Base-by-base conservation (phyloP, 2,329 filamentous ascomycete genomes). In the Ramichloridium luteum region DNA sequence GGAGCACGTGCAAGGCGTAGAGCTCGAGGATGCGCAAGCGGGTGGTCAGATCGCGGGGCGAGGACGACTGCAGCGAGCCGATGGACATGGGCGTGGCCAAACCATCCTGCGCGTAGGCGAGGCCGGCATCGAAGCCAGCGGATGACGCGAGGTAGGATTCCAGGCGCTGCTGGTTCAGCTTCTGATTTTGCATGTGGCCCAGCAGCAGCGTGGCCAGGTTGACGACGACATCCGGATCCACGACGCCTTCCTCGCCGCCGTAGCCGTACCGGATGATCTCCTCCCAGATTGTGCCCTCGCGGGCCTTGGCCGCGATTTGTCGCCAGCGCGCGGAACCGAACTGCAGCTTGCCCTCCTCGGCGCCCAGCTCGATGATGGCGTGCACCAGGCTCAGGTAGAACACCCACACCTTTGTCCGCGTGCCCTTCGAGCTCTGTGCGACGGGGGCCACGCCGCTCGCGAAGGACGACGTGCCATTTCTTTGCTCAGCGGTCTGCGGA, bases 401-500 rank as follows among this genome's bases (percentile, higher is more conserved):
- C 57, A 85, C 93, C 90, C 90, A 98, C 41, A 96, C 80, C 59
- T 96, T 98, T 56, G 93, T 80, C 43, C 86, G 70, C 35, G 83
- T 90, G 17, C 77, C 80, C 44, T 80, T 74, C 25, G 81, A 86
- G 32, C 84, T 84, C 41, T 70, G 73, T 32, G 82, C 78, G 32
- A 94, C 75, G 4, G 85, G 83, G 16, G 84, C 79, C 61, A 47
- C 36, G 13, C 32, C 35, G 11, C 16, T 22, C 4, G 28, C 31
- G 15, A 13, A 26, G n/a, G 8, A 8, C 20, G 20, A 23, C n/a
- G n/a, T n/a, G 20, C 20, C 20, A n/a, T 23, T 23, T n/a, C 8
- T 8, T n/a, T 23, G 20, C n/a, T n/a, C 30, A 22, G 14, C 27
- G 26, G 16, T 34, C 18, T 35, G 34, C 9, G 25, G 14, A 8